Evolutionary conservation across 495 filamentous ascomycete genomes (phyloP), one percentile per base, ranked within the genome.

Genomic region (Aspergillus asperescens): DNA sequence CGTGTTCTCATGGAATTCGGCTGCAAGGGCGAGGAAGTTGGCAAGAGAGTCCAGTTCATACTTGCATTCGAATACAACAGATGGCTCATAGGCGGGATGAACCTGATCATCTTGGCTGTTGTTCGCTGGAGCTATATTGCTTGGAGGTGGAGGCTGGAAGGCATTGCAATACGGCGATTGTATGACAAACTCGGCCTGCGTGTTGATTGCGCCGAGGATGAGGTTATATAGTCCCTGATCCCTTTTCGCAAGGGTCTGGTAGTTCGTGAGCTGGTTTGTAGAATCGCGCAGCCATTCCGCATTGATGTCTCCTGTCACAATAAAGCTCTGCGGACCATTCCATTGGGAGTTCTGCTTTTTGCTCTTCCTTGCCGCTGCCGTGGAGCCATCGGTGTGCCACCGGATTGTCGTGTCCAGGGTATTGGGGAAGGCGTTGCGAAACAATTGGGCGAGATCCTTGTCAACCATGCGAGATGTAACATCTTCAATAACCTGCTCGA

Each of bases 291-390:
- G 72, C 93, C 93, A 99, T 70, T 97, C 93, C 5, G 93, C 93
- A 61, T 96, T 86, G 64, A 99, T 99, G 62, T 99, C 93, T n/a
- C 92, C 92, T 0, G 93, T 99, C 40, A 99, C 94, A 55, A 99
- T 87, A 67, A 99, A 99, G 29, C 84, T 90, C 65, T 97, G 92
- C 1, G 85, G 69, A 0, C 90, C 91, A 51, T 85, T 77, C 90
- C 90, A 95, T 52, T 80, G 74, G 3, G 78, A 77, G 23, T 73
- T 71, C 19, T 82, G 80, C n/a, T 64, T 74, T 63, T 61, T 67
- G 37, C 45, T 67, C 57, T 62, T 74, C 43, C 68, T 62, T 28
- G 60, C 61, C 9, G 70, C 71, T 7, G 58, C 25, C 1, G 62
- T 56, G 10, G 63, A 54, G 1, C 73, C 79, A 56, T 87, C 77